Percentiles rank a stretch among this genome's conserved stretches.
phyloP scores from a whole-genome alignment of 495 filamentous ascomycete species.

The Penicillium fimorum region DNA sequence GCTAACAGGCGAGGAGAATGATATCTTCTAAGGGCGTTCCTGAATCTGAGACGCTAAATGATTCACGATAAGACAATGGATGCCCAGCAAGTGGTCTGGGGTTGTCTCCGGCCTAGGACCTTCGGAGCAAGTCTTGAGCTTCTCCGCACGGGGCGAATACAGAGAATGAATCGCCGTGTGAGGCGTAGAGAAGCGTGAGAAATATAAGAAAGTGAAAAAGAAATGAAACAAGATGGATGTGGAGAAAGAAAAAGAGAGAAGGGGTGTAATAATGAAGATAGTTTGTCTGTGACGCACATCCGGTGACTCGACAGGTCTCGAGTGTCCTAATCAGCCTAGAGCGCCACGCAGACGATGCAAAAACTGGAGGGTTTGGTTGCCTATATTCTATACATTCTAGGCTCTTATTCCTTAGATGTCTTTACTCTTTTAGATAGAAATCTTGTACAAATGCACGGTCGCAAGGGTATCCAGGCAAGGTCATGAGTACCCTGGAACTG shows the following conservation, averaged over 20 bases:
- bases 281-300: constrained; percentile 31
- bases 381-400: background rate
- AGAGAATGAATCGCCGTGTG: constrained; percentile 2
- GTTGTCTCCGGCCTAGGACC: constrained; percentile 29
- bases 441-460: constrained; percentile 5
- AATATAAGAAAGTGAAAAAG: background rate
- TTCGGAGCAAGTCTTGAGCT: constrained; percentile 39
- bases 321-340: constrained; percentile 1
- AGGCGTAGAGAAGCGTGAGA: background rate
- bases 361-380: background rate
- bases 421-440: background rate
- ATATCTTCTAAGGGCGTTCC: constrained; percentile 7
- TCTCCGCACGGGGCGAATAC: constrained; percentile 39
- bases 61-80: constrained; percentile 22
- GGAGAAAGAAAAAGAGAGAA: constrained; percentile 13
- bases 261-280: constrained; percentile 14
- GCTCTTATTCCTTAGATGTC: background rate
- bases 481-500: background rate
- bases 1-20: constrained; percentile 29
- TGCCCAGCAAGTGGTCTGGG: constrained; percentile 3
- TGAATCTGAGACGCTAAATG: constrained; percentile 17
- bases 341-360: constrained; percentile 4
- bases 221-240: constrained; percentile 26
- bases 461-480: background rate
- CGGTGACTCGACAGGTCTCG: constrained; percentile 28